phyloP scores from a whole-genome alignment of 345 rosid species.

The Noccaea caerulescens region DNA sequence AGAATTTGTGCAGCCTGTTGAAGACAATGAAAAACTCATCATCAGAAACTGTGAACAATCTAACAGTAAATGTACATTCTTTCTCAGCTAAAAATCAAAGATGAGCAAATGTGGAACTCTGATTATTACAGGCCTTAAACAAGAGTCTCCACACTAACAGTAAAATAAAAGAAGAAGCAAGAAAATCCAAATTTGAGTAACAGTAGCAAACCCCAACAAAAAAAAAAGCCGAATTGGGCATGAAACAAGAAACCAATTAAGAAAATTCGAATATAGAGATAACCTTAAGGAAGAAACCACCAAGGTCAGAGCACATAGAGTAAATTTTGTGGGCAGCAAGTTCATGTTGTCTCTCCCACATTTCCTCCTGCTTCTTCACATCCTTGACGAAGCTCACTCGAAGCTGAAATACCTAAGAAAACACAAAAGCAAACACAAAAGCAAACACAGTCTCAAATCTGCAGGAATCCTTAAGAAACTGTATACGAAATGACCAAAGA shows the following conservation, averaged over 20 bases:
- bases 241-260: background rate
- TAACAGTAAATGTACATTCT: conserved; percentile 2
- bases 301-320: conserved; percentile 84
- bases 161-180: background rate
- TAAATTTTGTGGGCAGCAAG: conserved; percentile 86
- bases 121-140: background rate
- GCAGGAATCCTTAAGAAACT: background rate
- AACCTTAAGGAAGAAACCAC: conserved; percentile 97
- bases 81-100: conserved; percentile 1
- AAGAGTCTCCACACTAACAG: background rate
- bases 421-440: conserved; percentile 5
- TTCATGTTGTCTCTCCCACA: conserved; percentile 95
- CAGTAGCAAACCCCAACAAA: background rate
- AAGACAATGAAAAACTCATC: background rate
- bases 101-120: background rate
- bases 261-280: background rate
- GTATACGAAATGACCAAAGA: background rate
- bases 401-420: conserved; percentile 69
- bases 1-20: conserved; percentile 81
- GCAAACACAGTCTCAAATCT: background rate
- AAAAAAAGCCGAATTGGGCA: too few relatives aligned
- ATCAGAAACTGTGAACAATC: background rate
- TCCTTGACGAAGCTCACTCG: conserved; percentile 80
- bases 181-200: background rate
- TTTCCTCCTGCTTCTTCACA: conserved; percentile 64